Evolutionary conservation across 179 eudicot species (phyloP).

Genomic region (Vitellaria paradoxa): DNA sequence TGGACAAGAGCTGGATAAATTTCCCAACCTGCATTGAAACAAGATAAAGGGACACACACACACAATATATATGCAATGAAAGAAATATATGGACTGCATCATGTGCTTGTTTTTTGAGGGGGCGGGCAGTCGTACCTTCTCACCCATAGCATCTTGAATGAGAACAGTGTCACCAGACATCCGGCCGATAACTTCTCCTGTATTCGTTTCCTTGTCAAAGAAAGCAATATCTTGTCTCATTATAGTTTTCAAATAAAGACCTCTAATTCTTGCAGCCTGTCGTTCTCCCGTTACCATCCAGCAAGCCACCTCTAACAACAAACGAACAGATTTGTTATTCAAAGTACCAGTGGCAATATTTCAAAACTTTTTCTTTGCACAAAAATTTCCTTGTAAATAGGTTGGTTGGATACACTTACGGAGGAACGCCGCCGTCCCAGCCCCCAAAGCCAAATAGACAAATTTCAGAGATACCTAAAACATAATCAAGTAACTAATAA

Average conservation of each 20-base stretch:
- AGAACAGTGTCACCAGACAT: constrained; percentile 86
- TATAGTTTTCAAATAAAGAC: constrained; percentile 54
- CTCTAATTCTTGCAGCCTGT: constrained; percentile 61
- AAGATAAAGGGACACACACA: not conserved
- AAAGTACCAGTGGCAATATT: not conserved
- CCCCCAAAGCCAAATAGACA: constrained; percentile 73
- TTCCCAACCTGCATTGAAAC: constrained; percentile 47
- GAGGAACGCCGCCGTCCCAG: constrained; percentile 65
- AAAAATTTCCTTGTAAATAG: not conserved
- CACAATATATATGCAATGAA: not conserved
- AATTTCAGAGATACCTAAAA: constrained; percentile 59
- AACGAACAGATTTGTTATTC: not conserved
- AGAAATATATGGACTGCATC: not conserved
- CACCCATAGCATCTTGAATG: constrained; percentile 84
- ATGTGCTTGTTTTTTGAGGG: not conserved
- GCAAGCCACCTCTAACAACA: constrained; percentile 54
- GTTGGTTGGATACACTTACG: constrained; percentile 46
- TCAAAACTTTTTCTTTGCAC: not conserved
- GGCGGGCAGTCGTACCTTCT: constrained; percentile 42
- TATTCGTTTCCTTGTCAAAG: constrained; percentile 62
- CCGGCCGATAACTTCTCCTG: constrained; percentile 66
- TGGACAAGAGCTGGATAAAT: constrained; percentile 41
- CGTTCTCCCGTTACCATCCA: constrained; percentile 81
- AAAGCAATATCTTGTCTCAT: constrained; percentile 60
- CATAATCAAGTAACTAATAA: not conserved